Evolutionary conservation across 768 basidiomycete genomes (phyloP).

Genomic region (Amanita phalloides): DNA sequence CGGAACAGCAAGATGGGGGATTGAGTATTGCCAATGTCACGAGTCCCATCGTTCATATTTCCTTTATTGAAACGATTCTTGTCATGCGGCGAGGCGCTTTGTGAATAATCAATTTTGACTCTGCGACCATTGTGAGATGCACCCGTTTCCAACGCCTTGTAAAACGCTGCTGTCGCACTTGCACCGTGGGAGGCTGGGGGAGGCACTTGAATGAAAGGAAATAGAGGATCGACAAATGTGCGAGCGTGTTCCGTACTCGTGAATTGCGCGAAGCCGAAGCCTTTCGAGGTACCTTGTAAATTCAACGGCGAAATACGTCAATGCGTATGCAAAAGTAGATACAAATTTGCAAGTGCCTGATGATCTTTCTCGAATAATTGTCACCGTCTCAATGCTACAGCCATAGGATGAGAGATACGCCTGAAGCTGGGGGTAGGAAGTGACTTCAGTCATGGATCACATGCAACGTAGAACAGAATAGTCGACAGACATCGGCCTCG

Average conservation of each 20-base stretch:
- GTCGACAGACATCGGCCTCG: constrained; percentile 79
- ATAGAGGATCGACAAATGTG: constrained; percentile 83
- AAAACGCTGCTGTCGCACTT: constrained; percentile 58
- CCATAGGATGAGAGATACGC: constrained; percentile 63
- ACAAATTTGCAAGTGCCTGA: constrained; percentile 90
- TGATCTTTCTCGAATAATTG: constrained; percentile 93
- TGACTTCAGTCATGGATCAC: constrained; percentile 24
- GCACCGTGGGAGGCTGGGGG: constrained; percentile 84
- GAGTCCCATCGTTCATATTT: constrained; percentile 83
- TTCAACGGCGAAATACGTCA: constrained; percentile 61
- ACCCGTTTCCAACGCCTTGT: constrained; percentile 66
- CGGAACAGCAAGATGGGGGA: constrained; percentile 81
- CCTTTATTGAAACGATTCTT: constrained; percentile 47
- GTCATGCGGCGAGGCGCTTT: constrained; percentile 68
- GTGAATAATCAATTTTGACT: constrained; percentile 94
- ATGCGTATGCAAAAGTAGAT: constrained; percentile 58
- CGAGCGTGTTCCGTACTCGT: constrained; percentile 76
- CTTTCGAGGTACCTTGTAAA: constrained; percentile 86
- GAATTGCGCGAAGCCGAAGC: constrained; percentile 97
- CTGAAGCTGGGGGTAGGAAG: constrained; percentile 53
- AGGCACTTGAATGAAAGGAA: constrained; percentile 88
- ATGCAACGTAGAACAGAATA: constrained; percentile 18
- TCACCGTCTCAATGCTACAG: constrained; percentile 76
- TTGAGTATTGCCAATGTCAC: constrained; percentile 87
- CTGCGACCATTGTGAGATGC: constrained; percentile 68